Evolutionary conservation across 495 filamentous ascomycete genomes (phyloP), one percentile per base, ranked within the genome.

Genomic region (Schizothecium vesticola): DNA sequence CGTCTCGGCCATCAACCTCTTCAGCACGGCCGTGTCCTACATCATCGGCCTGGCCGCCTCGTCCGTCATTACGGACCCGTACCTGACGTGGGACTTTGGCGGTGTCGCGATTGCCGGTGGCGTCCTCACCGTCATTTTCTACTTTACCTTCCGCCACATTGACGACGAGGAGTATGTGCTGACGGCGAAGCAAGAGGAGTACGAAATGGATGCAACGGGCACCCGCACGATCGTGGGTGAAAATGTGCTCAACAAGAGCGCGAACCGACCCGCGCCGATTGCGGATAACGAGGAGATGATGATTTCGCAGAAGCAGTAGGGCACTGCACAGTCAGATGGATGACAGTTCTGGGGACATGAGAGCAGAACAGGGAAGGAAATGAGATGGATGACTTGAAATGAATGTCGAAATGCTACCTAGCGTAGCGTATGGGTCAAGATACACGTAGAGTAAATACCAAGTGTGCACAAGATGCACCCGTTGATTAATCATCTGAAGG

Each of bases 1-100:
- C 33, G 87, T 92, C 13, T 86, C 87, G 71, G 85, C 87, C 21
- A 74, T 92, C 59, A 90, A 87, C 75, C 77, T 91, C 22, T 82
- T 89, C 70, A 86, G 82, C 73, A 86, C 79, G 13, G 86, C 86
- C 21, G 68, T 89, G 24, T 88, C 85, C 56, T 89, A 86, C 66
- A 83, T 81, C 24, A 81, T 88, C 12, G 86, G 86, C 12, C 78
- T 88, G 61, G 86, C 87, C n/a, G 77, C 86, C 70, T 81, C 86
- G 13, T 86, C 88, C 0, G 84, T 87, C 51, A 80, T 88, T 16
- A 82, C 83, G 21, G 87, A 92, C 68, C 89, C 89, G 8, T 82
- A 87, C 56, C 75, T 89, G 36, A 80, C 83, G 0, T 85, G 81
- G 79, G 84, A 86, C 71, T 89, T 87, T 69, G 79, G 79, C 63